phyloP scores from a whole-genome alignment of 2,329 filamentous ascomycete genomes.

The Phialophora expanda region DNA sequence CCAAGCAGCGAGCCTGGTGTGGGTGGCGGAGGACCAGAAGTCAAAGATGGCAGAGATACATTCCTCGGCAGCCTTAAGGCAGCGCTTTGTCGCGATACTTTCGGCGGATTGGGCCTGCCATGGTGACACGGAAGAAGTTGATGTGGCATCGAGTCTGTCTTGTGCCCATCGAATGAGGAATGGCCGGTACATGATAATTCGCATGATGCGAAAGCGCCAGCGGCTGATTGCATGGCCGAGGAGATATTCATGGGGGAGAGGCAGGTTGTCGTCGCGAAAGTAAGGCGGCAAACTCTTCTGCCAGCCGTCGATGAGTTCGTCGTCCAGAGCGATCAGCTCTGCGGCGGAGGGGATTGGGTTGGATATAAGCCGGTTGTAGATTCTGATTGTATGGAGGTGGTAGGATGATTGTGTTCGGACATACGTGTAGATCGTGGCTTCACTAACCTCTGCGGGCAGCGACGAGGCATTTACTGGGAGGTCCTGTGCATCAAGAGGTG shows the following conservation, averaged over 20 bases:
- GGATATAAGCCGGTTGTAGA: constrained; percentile 54
- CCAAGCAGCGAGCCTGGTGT: constrained; percentile 52
- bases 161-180: constrained; percentile 43
- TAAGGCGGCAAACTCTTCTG: constrained; percentile 50
- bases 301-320: constrained; percentile 51
- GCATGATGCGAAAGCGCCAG: constrained; percentile 53
- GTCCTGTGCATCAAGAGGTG: constrained; percentile 28
- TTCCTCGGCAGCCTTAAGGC: constrained; percentile 49
- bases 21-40: constrained; percentile 49
- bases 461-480: constrained; percentile 45
- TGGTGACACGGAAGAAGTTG: constrained; percentile 32
- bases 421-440: constrained; percentile 52
- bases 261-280: constrained; percentile 45
- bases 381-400: constrained; percentile 51
- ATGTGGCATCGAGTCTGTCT: constrained; percentile 40
- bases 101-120: constrained; percentile 47
- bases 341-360: constrained; percentile 49
- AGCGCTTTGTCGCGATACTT: constrained; percentile 47
- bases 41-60: constrained; percentile 51
- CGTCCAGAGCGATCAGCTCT: constrained; percentile 50
- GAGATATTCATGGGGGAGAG: constrained; percentile 47
- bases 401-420: constrained; percentile 51
- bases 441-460: constrained; percentile 46
- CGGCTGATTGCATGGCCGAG: constrained; percentile 48
- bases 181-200: constrained; percentile 52